These are phyloP conservation scores for Dioscorea dumetorum DNA, from an alignment of 106 monocot genomes.

Conservation along the genomic window DNA sequence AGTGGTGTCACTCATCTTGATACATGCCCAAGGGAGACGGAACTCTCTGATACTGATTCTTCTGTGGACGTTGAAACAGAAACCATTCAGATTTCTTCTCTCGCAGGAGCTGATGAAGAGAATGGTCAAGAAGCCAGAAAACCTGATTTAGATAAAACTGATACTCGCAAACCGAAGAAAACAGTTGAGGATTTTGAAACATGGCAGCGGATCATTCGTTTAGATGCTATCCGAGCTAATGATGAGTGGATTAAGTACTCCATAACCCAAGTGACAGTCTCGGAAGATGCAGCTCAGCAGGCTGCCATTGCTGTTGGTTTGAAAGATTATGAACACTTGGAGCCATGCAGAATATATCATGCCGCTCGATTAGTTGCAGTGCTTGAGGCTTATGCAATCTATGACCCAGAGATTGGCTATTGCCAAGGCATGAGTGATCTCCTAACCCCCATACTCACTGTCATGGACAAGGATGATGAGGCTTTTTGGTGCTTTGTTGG, in stretches of 20 bases:
- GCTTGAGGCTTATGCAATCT: slow-evolving; percentile 82
- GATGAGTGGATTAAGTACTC: slow-evolving; percentile 71
- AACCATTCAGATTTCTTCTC: slow-evolving; percentile 6
- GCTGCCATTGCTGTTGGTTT: slow-evolving; percentile 50
- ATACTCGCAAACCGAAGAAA: slow-evolving; percentile 5
- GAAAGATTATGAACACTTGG: slow-evolving; percentile 78
- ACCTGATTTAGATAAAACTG: slow-evolving; percentile 2
- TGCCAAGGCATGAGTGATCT: slow-evolving; percentile 98
- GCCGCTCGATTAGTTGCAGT: slow-evolving; percentile 72
- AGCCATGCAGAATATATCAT: slow-evolving; percentile 66
- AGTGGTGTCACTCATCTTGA: slow-evolving; percentile 29
- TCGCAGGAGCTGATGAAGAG: slow-evolving; percentile 11
- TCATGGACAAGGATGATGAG: slow-evolving; percentile 61
- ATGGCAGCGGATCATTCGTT: slow-evolving; percentile 89
- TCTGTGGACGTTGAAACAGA: slow-evolving; percentile 36
- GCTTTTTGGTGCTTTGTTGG: slow-evolving; percentile 96
- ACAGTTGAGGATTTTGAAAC: slow-evolving; percentile 64
- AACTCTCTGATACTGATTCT: slow-evolving; percentile 33
- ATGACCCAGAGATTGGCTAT: slow-evolving; percentile 85
- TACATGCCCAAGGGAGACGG: slow-evolving; percentile 5
- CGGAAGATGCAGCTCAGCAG: slow-evolving; percentile 37
- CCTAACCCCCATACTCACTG: slow-evolving; percentile 66
- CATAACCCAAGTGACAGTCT: slow-evolving; percentile 43
- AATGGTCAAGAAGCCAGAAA: slow-evolving; percentile 3
- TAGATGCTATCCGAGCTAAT: slow-evolving; percentile 89